A percentile compares a stretch with the other conserved stretches of the same genome.
Conservation (phyloP, 2,329 filamentous ascomycete genomes). For the Fusarium torulosum region DNA sequence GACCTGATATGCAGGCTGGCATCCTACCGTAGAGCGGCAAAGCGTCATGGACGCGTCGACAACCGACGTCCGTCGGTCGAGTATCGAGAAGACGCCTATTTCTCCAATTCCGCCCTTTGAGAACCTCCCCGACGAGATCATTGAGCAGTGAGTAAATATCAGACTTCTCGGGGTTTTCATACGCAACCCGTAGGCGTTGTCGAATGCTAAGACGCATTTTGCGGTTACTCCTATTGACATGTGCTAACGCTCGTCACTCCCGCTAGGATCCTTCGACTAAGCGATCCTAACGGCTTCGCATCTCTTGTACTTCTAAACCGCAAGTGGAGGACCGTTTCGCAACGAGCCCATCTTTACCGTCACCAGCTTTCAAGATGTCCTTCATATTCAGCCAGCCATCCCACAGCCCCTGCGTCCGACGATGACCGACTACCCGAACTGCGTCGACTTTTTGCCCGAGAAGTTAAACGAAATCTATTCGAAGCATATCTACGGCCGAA, state of each 20-base stretch:
- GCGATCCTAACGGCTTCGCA: conserved; percentile 74
- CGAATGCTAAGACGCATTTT: not conserved
- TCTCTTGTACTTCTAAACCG: conserved; percentile 74
- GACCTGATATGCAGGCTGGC: conserved; percentile 44
- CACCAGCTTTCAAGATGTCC: conserved; percentile 72
- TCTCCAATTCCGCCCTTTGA: conserved; percentile 60
- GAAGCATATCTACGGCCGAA: conserved; percentile 79
- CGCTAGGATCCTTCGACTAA: conserved; percentile 69
- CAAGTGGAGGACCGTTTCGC: conserved; percentile 74
- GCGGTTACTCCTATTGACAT: conserved; percentile 4
- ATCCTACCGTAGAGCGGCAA: conserved; percentile 41
- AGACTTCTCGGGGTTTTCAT: not conserved
- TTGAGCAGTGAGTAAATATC: conserved; percentile 69
- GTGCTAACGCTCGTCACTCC: conserved; percentile 34
- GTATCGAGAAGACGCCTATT: conserved; percentile 53
- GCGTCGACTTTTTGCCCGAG: conserved; percentile 74
- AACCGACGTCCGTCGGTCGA: conserved; percentile 50
- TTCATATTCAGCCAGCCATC: conserved; percentile 67
- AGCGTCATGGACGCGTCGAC: conserved; percentile 51
- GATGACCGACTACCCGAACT: conserved; percentile 69
- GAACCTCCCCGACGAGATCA: conserved; percentile 75
- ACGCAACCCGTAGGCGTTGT: not conserved
- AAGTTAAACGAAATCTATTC: conserved; percentile 83
- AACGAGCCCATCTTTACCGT: conserved; percentile 72
- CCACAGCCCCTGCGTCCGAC: conserved; percentile 53